These are phyloP conservation scores for Penicillium griseofulvum DNA, from an alignment of 2,329 filamentous ascomycete species.

Conservation along the genomic window DNA sequence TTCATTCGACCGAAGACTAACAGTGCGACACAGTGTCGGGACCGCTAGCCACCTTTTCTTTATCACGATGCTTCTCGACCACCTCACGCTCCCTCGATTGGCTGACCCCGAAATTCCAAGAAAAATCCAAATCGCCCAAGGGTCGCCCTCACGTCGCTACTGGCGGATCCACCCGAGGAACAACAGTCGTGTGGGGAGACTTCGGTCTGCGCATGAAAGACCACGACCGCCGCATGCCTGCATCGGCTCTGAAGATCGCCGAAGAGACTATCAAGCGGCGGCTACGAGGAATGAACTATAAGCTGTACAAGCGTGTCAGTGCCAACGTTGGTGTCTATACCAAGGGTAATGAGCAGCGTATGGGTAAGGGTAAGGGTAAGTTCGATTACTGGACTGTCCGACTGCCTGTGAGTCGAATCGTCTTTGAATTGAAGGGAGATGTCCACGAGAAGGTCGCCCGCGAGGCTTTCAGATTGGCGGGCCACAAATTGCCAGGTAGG, in stretches of 20 bases:
- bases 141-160: slow-evolving; percentile 84
- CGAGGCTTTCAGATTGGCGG: slow-evolving; percentile 91
- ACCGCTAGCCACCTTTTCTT: slow-evolving; percentile 33
- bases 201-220: slow-evolving; percentile 92
- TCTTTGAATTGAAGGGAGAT: slow-evolving; percentile 89
- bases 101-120: slow-evolving; percentile 77
- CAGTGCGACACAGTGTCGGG: slow-evolving; percentile 26
- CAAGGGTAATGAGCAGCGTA: slow-evolving; percentile 93
- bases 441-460: slow-evolving; percentile 91
- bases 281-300: slow-evolving; percentile 86
- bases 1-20: slow-evolving; percentile 20
- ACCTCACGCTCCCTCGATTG: slow-evolving; percentile 64
- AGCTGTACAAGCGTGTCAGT: slow-evolving; percentile 83
- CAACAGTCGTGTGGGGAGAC: slow-evolving; percentile 93
- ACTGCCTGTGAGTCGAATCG: slow-evolving; percentile 83
- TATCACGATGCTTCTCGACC: slow-evolving; percentile 68
- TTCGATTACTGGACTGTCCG: slow-evolving; percentile 96
- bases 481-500: slow-evolving; percentile 89
- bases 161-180: slow-evolving; percentile 86
- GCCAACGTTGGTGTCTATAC: slow-evolving; percentile 95
- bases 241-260: slow-evolving; percentile 80
- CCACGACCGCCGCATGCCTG: slow-evolving; percentile 86
- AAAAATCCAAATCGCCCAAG: slow-evolving; percentile 84
- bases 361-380: slow-evolving; percentile 98
- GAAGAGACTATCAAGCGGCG: slow-evolving; percentile 90